These are phyloP conservation scores for Cladosporium sp. DNA, from an alignment of 2,329 filamentous ascomycete species.

Conservation along the genomic window DNA sequence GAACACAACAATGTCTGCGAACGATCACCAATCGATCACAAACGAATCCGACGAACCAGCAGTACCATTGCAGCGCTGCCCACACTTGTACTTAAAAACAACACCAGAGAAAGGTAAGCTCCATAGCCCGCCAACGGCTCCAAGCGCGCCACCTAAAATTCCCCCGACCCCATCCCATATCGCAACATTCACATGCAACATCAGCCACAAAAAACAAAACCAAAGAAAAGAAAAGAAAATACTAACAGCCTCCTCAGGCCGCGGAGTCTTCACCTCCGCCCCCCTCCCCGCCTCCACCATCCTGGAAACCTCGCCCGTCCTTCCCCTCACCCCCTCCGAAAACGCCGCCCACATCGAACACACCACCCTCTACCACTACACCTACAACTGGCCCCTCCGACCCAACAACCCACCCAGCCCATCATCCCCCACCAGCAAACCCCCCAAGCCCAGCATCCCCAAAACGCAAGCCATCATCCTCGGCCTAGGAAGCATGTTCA, in stretches of 20 bases:
- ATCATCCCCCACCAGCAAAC: not conserved
- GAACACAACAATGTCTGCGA: not conserved
- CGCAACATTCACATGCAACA: not conserved
- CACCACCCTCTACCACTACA: slow-evolving; percentile 52
- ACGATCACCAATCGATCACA: not conserved
- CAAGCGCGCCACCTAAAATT: not conserved
- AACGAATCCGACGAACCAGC: not conserved
- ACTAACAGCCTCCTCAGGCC: slow-evolving; percentile 37
- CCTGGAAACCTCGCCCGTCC: slow-evolving; percentile 50
- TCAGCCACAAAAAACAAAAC: not conserved
- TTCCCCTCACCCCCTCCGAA: slow-evolving; percentile 45
- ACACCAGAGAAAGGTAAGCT: slow-evolving; percentile 8
- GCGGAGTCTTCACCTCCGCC: slow-evolving; percentile 48
- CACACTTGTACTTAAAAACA: slow-evolving; percentile 1
- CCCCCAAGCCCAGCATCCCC: too few species aligned
- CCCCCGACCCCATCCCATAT: not conserved
- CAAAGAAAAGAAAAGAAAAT: not conserved
- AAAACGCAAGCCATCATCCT: slow-evolving; percentile 50
- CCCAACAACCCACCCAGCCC: slow-evolving; percentile 12
- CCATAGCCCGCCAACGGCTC: not conserved
- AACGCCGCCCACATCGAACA: slow-evolving; percentile 46
- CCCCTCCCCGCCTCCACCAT: slow-evolving; percentile 45
- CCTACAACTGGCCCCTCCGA: slow-evolving; percentile 49
- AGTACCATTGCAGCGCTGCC: not conserved
- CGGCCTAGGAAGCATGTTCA: slow-evolving; percentile 56